Conservation (phyloP, 78 protist species). For the Dictyostelium purpureum region DNA sequence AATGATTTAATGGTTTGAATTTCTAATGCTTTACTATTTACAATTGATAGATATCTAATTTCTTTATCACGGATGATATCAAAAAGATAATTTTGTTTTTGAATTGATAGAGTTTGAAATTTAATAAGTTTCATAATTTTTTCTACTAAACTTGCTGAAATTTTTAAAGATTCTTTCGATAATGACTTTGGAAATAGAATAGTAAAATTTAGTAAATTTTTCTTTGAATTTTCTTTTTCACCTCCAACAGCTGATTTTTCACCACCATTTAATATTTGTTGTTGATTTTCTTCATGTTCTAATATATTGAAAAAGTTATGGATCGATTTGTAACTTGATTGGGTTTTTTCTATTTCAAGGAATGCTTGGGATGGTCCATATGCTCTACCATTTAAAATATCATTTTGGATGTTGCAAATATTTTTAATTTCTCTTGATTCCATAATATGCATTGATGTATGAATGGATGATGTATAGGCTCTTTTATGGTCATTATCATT, state of each 20-base stretch:
- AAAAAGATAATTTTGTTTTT: not conserved
- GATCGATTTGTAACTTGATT: not conserved
- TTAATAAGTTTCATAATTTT: too few species aligned
- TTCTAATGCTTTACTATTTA: not conserved
- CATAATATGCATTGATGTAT: not conserved
- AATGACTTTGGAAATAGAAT: not conserved
- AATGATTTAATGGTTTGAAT: not conserved
- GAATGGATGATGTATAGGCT: not conserved
- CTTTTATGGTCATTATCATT: too few species aligned
- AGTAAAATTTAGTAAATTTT: not conserved
- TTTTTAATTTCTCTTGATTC: not conserved
- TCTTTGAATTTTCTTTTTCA: not conserved
- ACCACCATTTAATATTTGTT: not conserved
- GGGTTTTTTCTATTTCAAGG: not conserved
- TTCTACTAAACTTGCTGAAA: not conserved
- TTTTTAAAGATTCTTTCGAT: not conserved
- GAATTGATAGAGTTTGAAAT: too few species aligned
- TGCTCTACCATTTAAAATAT: not conserved
- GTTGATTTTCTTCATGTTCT: not conserved
- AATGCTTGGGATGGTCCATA: not conserved
- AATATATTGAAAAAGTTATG: too few species aligned
- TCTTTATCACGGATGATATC: not conserved
- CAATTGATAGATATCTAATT: not conserved
- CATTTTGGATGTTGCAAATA: not conserved
- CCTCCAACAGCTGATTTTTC: not conserved